Conservation (phyloP, 805 yeast genomes). For the Blastobotrys robertii region DNA sequence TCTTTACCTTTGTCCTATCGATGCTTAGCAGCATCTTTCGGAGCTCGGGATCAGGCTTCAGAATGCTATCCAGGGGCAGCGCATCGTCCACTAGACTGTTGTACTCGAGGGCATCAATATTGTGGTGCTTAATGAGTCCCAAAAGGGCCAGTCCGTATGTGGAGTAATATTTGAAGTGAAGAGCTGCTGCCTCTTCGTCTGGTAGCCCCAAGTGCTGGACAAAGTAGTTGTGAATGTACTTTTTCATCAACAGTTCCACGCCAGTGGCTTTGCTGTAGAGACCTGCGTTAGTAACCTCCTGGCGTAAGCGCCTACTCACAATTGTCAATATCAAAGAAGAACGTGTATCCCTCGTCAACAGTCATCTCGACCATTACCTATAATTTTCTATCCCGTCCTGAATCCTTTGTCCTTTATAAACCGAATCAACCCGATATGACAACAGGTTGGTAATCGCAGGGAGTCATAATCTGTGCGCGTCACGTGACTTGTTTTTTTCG, state of each 20-base stretch:
- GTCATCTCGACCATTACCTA: not conserved
- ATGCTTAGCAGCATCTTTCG: slow-evolving; percentile 25
- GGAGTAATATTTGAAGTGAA: slow-evolving; percentile 69
- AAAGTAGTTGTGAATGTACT: slow-evolving; percentile 73
- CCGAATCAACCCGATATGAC: too few relatives aligned
- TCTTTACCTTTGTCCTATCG: slow-evolving; percentile 46
- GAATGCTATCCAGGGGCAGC: slow-evolving; percentile 70
- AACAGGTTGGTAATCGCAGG: too few relatives aligned
- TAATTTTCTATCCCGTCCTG: too few relatives aligned
- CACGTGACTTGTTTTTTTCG: too few relatives aligned
- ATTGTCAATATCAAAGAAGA: slow-evolving; percentile 91
- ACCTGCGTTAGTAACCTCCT: slow-evolving; percentile 12
- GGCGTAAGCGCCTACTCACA: slow-evolving; percentile 31
- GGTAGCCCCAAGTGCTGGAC: slow-evolving; percentile 48
- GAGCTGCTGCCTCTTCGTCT: slow-evolving; percentile 61
- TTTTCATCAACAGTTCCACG: slow-evolving; percentile 84
- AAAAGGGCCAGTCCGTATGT: slow-evolving; percentile 90
- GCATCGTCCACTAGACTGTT: slow-evolving; percentile 87
- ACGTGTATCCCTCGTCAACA: slow-evolving; percentile 26
- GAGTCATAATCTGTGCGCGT: too few relatives aligned
- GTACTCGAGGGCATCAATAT: slow-evolving; percentile 81
- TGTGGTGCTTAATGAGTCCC: slow-evolving; percentile 58
- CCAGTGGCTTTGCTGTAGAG: slow-evolving; percentile 63
- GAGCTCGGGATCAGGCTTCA: slow-evolving; percentile 41
- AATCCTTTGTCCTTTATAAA: too few relatives aligned